Base-by-base conservation (phyloP, 345 rosid genomes). In the Cardiospermum halicacabum region DNA sequence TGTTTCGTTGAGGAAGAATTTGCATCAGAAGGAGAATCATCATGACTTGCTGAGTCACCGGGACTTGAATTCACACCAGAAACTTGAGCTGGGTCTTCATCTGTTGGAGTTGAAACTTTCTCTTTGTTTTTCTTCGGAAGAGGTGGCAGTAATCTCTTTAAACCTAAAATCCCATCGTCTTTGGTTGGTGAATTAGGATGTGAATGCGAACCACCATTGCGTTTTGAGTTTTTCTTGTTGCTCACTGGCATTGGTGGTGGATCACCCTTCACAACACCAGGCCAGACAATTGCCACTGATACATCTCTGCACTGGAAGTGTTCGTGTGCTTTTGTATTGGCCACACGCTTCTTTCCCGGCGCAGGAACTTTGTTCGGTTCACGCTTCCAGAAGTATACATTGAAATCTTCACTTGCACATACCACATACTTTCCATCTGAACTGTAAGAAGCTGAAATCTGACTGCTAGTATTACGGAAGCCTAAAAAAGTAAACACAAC, bases 321-420 rank as follows among this genome's bases (percentile, higher is more conserved):
- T 67, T 94, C 99, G 16, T 87, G 72, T 15, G 91, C 75, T 55
- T 75, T 68, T 28, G 80, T 73, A 31, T 74, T 78, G 12, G 75
- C 30, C 16, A 74, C 19, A 1, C 62, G 66, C 70, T 78, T 87
- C 72, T 85, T 91, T 11, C 84, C 85, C 0, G 58, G 40, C 32
- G 65, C 68, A 45, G 77, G 54, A 58, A 58, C 36, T 64, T 82
- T 76, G 34, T 65, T 80, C 62, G 75, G 87, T 10, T 84, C 89
- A 6, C 74, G 75, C 74, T 77, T 91, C 97, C 99, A 94, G 4
- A 91, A 66, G 32, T 79, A 94, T 49, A 94, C 97, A 4, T 87
- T 84, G 13, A 96, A 84, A 70, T 94, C 97, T 75, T 94, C 97
- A 32, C 97, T 91, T 13, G 99, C 96, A 25, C 80, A 75, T 0